phyloP scores from a whole-genome alignment of 148 eudicot genomes.

The Amaranthus cruentus region DNA sequence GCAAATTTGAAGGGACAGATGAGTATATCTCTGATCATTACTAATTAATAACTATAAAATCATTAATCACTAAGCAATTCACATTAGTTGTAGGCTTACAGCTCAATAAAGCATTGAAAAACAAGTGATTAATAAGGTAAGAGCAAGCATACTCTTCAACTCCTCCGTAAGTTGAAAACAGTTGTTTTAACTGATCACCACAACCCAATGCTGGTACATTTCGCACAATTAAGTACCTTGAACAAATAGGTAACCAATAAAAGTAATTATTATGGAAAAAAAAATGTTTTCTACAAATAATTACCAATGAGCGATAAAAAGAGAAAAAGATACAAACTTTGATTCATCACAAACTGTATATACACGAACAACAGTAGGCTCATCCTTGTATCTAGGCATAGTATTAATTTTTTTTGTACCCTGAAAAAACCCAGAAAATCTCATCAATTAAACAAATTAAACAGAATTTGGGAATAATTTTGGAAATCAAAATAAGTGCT shows the following conservation, averaged over 20 bases:
- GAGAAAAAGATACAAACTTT: slow-evolving; percentile 40
- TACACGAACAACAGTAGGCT: slow-evolving; percentile 67
- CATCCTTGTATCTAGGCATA: slow-evolving; percentile 60
- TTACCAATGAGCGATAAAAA: not conserved
- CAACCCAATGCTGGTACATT: slow-evolving; percentile 90
- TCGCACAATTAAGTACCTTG: slow-evolving; percentile 79
- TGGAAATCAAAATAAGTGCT: not conserved
- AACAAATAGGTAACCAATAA: slow-evolving; percentile 3
- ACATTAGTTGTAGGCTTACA: not conserved
- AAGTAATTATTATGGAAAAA: not conserved
- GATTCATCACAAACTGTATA: slow-evolving; percentile 97
- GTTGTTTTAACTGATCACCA: slow-evolving; percentile 64
- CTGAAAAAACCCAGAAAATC: not conserved
- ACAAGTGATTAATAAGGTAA: not conserved
- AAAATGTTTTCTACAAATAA: not conserved
- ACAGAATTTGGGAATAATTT: too few species aligned
- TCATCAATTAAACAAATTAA: not conserved
- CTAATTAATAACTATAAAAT: not conserved
- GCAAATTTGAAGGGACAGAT: too few species aligned
- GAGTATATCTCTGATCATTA: not conserved
- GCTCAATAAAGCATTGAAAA: not conserved
- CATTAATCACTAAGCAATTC: slow-evolving; percentile 6
- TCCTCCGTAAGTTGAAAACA: slow-evolving; percentile 72
- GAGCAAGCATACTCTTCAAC: slow-evolving; percentile 63
- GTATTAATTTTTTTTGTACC: slow-evolving; percentile 3